phyloP scores from a whole-genome alignment of 1,284 basidiomycete genomes.

The Ustilago crameri region DNA sequence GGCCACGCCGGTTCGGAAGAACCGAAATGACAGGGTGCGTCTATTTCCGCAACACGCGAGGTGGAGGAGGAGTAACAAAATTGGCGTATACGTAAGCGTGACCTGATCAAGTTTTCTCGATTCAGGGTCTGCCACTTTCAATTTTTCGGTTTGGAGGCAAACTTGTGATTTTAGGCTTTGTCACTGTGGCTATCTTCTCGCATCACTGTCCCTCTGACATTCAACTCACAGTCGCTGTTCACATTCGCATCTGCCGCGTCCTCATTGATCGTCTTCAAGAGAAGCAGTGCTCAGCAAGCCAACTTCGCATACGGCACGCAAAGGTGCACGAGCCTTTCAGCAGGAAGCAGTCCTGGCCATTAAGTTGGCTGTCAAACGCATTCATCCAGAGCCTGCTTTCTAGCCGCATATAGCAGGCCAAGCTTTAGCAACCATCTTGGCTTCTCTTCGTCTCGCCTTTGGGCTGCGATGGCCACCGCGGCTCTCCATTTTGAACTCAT shows the following conservation, averaged over 20 bases:
- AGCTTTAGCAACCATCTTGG: conserved; percentile 17
- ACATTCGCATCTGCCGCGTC: too few relatives aligned
- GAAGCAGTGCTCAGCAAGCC: too few relatives aligned
- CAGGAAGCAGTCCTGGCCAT: too few relatives aligned
- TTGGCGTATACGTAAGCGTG: conserved; percentile 34
- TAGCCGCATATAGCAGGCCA: conserved; percentile 4
- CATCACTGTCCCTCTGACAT: too few relatives aligned
- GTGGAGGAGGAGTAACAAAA: background rate
- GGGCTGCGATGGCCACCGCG: conserved; percentile 20
- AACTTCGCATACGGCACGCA: too few relatives aligned
- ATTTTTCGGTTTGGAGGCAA: conserved; percentile 1
- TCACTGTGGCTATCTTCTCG: too few relatives aligned
- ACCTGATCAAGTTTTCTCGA: conserved; percentile 1
- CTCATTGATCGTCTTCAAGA: too few relatives aligned
- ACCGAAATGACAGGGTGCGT: background rate
- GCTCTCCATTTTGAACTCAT: background rate
- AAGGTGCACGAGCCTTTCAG: too few relatives aligned
- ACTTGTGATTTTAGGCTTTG: too few relatives aligned
- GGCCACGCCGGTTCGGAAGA: conserved; percentile 4
- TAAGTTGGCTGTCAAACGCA: background rate
- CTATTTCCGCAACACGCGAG: conserved; percentile 5
- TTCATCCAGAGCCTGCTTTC: background rate
- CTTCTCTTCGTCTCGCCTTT: conserved; percentile 1
- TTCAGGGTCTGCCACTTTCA: conserved; percentile 13
- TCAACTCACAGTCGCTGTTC: too few relatives aligned